phyloP scores from a whole-genome alignment of 306 rosid species.

The Begonia masoniana region DNA sequence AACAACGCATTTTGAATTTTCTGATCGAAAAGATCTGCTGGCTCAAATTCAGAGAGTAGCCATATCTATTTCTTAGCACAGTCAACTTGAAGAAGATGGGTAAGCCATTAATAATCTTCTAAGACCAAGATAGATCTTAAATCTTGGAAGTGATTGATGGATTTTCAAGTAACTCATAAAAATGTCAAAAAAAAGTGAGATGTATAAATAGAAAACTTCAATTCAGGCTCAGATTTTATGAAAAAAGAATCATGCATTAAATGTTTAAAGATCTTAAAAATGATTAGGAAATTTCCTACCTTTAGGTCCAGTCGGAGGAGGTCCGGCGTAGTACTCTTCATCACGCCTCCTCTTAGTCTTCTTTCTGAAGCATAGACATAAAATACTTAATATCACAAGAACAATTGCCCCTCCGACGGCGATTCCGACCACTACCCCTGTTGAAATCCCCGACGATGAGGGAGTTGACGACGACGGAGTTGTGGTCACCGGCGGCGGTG shows the following conservation, averaged over 20 bases:
- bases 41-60: no score
- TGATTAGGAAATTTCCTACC: conserved; percentile 26
- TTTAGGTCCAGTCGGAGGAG: conserved; percentile 44
- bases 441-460: conserved; percentile 29
- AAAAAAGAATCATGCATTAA: no score
- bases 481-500: conserved; percentile 9
- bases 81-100: no score
- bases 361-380: conserved; percentile 59
- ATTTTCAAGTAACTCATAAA: no score
- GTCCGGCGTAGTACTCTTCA: conserved; percentile 37
- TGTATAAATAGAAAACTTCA: no score
- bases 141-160: no score
- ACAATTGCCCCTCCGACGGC: conserved; percentile 66
- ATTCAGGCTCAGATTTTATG: no score
- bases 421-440: conserved; percentile 56
- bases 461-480: conserved; percentile 17
- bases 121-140: no score
- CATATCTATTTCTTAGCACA: no score
- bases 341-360: conserved; percentile 58
- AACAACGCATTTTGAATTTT: background rate
- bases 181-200: no score
- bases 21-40: background rate
- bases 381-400: conserved; percentile 38
- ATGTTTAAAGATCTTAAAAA: no score
- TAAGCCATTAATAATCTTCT: no score